Evolutionary conservation across 768 basidiomycete genomes (phyloP), one percentile per base, ranked within the genome.

Genomic region (Boletus fagicola): DNA sequence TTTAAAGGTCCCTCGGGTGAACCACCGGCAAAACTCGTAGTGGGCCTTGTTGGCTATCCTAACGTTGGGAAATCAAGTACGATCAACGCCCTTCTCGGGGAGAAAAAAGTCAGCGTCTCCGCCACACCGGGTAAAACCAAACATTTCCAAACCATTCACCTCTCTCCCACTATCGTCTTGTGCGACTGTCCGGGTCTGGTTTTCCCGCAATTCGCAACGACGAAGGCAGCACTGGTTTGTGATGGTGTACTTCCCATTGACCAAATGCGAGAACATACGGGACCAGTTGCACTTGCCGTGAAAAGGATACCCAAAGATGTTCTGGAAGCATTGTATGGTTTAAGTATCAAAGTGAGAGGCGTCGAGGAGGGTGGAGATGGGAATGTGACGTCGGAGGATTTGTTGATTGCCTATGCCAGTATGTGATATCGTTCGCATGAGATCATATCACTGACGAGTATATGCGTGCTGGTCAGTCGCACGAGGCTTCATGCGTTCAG

Each of bases 41-140:
- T 97, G 39, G 94, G 94, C 33, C 83, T 99, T 15, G 97, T 99
- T 42, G 97, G 97, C 30, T 98, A 99, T 70, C 97, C 97, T 0
- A 99, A 99, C 67, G 96, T 98, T 24, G 97, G 97, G 16, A 99
- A 99, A 74, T 98, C 96, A 0, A 95, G 93, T 59, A 94, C 97
- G 6, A 95, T 99, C 67, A 99, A 99, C 70, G 90, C 96, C 7
- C 80, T 99, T 8, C 80, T 99, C 6, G 97, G 96, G 38, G 90
- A 94, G 71, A 96, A 97, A 77, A 94, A 92, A 80, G 97, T 99
- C 61, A 97, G 94, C 68, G 97, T 99, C 28, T 98, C 96, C 5
- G 87, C 96, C 0, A 99, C 97, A 0, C 97, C 97, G 0, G 97
- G 97, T 60, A 92, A 98, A 76, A 99, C 97, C 15, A 99, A 99